phyloP scores from a whole-genome alignment of 495 filamentous ascomycete species.

The Cercophora scortea region DNA sequence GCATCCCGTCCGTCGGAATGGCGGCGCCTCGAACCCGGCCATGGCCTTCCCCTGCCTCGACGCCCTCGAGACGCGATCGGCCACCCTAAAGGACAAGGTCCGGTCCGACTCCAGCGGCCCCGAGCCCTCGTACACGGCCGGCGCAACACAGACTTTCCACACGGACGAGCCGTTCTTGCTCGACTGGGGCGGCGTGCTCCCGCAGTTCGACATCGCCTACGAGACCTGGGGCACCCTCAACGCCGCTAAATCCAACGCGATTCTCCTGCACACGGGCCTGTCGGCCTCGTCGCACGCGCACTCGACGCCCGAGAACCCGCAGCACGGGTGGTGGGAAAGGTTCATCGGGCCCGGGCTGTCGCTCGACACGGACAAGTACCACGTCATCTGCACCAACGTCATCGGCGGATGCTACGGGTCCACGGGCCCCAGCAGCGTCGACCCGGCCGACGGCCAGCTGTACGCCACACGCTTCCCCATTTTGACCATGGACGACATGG shows the following conservation, averaged over 20 bases:
- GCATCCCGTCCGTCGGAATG: conserved; percentile 25
- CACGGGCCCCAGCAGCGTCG: conserved; percentile 80
- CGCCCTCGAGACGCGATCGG: conserved; percentile 75
- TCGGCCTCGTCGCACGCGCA: conserved; percentile 95
- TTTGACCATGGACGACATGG: conserved; percentile 95
- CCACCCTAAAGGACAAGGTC: conserved; percentile 54
- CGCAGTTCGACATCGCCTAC: conserved; percentile 82
- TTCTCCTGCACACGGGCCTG: conserved; percentile 88
- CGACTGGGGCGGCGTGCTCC: conserved; percentile 88
- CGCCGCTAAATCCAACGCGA: conserved; percentile 73
- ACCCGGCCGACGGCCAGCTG: conserved; percentile 77
- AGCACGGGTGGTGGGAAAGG: conserved; percentile 98
- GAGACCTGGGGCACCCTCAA: conserved; percentile 91
- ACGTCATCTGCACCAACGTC: conserved; percentile 93
- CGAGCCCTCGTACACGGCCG: conserved; percentile 89
- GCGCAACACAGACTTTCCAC: conserved; percentile 67
- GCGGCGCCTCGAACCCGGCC: conserved; percentile 70
- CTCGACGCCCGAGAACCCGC: conserved; percentile 74
- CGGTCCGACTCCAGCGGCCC: conserved; percentile 60
- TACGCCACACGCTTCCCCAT: conserved; percentile 98
- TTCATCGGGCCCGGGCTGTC: conserved; percentile 88
- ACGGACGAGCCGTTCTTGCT: conserved; percentile 68
- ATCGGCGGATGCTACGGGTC: conserved; percentile 95
- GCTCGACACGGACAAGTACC: conserved; percentile 86
- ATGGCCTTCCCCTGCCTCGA: conserved; percentile 96